Base-by-base conservation (phyloP, 805 yeast genomes). In the Monosporozyma aquatica region DNA sequence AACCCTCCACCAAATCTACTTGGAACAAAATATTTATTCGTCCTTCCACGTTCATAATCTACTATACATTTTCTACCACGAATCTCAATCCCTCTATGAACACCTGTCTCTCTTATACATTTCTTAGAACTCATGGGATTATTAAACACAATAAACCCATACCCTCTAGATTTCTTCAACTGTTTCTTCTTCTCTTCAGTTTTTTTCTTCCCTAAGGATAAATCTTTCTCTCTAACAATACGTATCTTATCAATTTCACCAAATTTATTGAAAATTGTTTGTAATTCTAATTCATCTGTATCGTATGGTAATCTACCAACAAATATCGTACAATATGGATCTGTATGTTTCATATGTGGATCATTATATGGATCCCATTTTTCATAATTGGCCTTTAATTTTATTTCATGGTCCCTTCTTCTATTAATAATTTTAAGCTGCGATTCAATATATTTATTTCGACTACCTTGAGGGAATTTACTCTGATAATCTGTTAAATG, bases 1-100 rank as follows among this genome's bases (percentile, higher is more conserved):
- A 84, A 62, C 0, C 97, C 97, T 4, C 97, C 97, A 1, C 95
- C 96, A 2, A 90, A 66, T 45, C 90, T 59, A 51, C 82, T 58
- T 0, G 94, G 92, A 43, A 70, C 72, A 82, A 89, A 84, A 49
- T 71, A 74, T 43, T 80, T 72, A 13, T 74, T 72, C 1, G 76
- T 60, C 37, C 92, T 64, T 2, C 87, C 83, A 44, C 90, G 60
- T 55, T 82, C 92, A 37, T 76, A 71, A 54, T 84, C 94, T 1
- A 80, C 83, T n/a, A 82, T 61, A 6, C 80, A 69, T 4, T 70
- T 64, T 37, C 87, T 64, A 6, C 72, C 75, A 18, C 73, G 67
- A 15, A 82, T 56, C n/a, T 58, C 59, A 39, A 70, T 48, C 1
- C 74, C 78, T 28, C 83, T 76, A 30, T 55, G 62, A 7, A 57